phyloP scores from a whole-genome alignment of 371 early-diverging fungal species.

The Mucor velutinosus region DNA sequence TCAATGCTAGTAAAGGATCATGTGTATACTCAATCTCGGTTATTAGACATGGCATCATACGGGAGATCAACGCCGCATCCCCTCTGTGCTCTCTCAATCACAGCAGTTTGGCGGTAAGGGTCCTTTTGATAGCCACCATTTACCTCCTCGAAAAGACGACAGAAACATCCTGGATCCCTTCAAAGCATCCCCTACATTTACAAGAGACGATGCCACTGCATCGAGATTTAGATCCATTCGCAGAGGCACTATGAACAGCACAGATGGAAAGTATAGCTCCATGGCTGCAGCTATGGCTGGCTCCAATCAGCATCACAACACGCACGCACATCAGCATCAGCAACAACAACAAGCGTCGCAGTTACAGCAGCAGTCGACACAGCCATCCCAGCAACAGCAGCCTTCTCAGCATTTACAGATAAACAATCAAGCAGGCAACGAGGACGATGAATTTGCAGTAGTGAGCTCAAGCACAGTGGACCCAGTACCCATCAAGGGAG shows the following conservation, averaged over 20 bases:
- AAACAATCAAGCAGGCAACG: neutral
- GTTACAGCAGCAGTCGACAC: neutral
- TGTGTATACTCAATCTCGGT: neutral
- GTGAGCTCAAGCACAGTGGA: conserved; percentile 65
- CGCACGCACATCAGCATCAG: neutral
- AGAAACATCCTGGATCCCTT: conserved; percentile 32
- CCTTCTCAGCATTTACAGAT: conserved; percentile 3
- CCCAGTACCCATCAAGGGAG: conserved; percentile 58
- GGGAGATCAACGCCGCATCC: conserved; percentile 33
- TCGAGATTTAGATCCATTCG: conserved; percentile 27
- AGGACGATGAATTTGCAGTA: conserved; percentile 60
- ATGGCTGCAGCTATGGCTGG: neutral
- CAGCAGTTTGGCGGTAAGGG: conserved; percentile 43
- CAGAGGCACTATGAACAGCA: conserved; percentile 43
- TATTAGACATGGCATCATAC: conserved; percentile 48
- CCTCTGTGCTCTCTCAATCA: conserved; percentile 43
- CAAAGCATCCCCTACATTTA: conserved; percentile 37
- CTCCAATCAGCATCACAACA: neutral
- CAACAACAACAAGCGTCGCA: conserved; percentile 7
- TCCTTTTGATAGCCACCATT: conserved; percentile 30
- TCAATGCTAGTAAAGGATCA: neutral
- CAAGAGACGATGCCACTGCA: conserved; percentile 14
- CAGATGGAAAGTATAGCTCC: conserved; percentile 27
- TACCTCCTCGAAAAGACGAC: conserved; percentile 36
- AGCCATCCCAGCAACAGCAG: conserved; percentile 2